phyloP scores from a whole-genome alignment of 2,329 filamentous ascomycete genomes.

The Daldinia sp. region DNA sequence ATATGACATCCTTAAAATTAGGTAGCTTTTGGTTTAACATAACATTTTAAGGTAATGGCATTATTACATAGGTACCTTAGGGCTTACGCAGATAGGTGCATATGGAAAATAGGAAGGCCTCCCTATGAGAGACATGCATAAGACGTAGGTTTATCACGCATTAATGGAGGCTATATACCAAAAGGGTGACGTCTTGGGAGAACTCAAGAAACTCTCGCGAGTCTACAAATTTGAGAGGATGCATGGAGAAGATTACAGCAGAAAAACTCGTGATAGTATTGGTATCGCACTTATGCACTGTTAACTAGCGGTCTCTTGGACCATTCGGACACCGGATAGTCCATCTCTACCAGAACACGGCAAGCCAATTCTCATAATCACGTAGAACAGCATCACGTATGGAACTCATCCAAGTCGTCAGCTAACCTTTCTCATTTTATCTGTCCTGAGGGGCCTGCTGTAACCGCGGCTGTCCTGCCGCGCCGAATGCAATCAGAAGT shows the following conservation, averaged over 20 bases:
- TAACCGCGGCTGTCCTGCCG: conserved; percentile 53
- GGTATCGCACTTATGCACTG: not conserved
- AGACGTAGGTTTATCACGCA: not conserved
- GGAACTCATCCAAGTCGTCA: conserved; percentile 46
- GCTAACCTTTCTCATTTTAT: conserved; percentile 50
- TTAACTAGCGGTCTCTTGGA: not conserved
- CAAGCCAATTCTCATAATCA: conserved; percentile 1
- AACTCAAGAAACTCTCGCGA: not conserved
- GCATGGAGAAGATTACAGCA: not conserved
- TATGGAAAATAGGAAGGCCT: too few relatives aligned
- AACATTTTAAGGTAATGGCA: too few relatives aligned
- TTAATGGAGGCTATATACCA: not conserved
- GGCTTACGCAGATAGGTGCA: too few relatives aligned
- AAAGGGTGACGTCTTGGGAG: not conserved
- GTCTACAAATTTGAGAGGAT: not conserved
- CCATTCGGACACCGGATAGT: not conserved
- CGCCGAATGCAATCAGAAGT: conserved; percentile 59
- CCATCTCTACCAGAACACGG: not conserved
- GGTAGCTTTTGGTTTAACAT: too few relatives aligned
- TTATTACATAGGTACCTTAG: too few relatives aligned
- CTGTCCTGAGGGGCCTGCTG: conserved; percentile 47
- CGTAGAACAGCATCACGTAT: conserved; percentile 16
- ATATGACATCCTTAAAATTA: too few relatives aligned
- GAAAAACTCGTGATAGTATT: not conserved
- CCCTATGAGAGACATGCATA: not conserved